Base-by-base conservation (phyloP, 2,329 filamentous ascomycete species). In the Bipolaris sorokiniana region DNA sequence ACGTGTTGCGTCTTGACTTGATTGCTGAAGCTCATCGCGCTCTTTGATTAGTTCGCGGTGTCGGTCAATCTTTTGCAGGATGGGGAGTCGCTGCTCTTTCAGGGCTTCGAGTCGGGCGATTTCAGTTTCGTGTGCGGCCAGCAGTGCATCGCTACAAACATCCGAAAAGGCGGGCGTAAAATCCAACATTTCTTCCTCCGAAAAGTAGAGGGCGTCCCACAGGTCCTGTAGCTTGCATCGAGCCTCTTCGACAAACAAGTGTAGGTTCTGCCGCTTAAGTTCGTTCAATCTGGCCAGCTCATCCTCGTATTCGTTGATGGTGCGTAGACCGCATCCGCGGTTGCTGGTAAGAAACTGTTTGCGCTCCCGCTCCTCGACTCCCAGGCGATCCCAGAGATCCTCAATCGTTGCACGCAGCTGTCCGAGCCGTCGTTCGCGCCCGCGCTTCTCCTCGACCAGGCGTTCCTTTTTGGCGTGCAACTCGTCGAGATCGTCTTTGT, bases 131-230 rank as follows among this genome's bases (percentile, higher is more conserved):
- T 99, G 96, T 0, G 95, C 93, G 64, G 96, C 93, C 0, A 99
- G 85, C 9, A 99, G 84, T 4, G 95, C 95, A 75, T 99, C 95
- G 68, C 92, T 97, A 78, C 96, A 97, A 18, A 97, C 94, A 73
- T 98, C 95, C 44, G 92, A 96, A 75, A 98, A 98, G 40, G 93
- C 95, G 0, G 96, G 95, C 0, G 93, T 95, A 68, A 99, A 99
- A 66, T 97, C 93, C 54, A 98, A 86, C 93, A 98, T 98, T 79
- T 99, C 95, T 70, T 99, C 95, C 74, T 99, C 95, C 0, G 91
- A 97, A 72, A 96, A 93, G 80, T 95, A 98, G 1, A 99, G 81
- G 0, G 87, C 83, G 73, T 99, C 95, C 95, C 96, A 99, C 0
- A 99, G 86, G 71, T 96, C 93, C 76, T 98, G 94, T 10, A 99